These are phyloP conservation scores for Solanum chilense DNA, from an alignment of 257 asterid genomes.

Conservation along the genomic window DNA sequence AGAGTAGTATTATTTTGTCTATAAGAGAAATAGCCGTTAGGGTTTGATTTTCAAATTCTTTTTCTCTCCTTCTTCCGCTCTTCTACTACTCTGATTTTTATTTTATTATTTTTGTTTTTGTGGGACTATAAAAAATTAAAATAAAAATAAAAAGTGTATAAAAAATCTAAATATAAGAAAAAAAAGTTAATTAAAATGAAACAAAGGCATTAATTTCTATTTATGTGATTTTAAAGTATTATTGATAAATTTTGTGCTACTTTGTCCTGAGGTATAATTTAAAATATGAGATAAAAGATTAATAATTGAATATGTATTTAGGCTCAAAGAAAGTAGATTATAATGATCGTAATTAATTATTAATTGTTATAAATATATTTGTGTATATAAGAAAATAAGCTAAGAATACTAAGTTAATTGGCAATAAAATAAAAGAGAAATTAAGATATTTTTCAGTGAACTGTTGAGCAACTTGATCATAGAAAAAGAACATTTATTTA, in stretches of 20 bases:
- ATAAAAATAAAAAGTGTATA: background rate
- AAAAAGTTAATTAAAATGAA: background rate
- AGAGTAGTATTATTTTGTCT: background rate
- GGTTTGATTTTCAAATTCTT: background rate
- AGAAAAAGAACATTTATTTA: no score
- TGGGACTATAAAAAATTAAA: background rate
- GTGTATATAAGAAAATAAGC: background rate
- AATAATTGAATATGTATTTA: background rate
- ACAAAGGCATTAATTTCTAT: background rate
- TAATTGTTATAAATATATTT: background rate
- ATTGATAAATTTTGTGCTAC: background rate
- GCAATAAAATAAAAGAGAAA: background rate
- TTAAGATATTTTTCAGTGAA: no score
- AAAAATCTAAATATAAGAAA: background rate
- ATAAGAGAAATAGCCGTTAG: background rate
- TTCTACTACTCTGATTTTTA: background rate
- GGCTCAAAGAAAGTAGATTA: background rate
- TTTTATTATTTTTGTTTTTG: background rate
- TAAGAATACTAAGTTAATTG: background rate
- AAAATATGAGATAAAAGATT: background rate
- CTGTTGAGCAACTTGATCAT: accelerated
- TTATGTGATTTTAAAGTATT: background rate
- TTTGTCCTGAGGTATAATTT: background rate
- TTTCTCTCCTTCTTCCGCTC: background rate
- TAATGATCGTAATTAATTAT: background rate